Base-by-base conservation (phyloP, 352 stramenopile genomes). In the Phytophthora crassamura region DNA sequence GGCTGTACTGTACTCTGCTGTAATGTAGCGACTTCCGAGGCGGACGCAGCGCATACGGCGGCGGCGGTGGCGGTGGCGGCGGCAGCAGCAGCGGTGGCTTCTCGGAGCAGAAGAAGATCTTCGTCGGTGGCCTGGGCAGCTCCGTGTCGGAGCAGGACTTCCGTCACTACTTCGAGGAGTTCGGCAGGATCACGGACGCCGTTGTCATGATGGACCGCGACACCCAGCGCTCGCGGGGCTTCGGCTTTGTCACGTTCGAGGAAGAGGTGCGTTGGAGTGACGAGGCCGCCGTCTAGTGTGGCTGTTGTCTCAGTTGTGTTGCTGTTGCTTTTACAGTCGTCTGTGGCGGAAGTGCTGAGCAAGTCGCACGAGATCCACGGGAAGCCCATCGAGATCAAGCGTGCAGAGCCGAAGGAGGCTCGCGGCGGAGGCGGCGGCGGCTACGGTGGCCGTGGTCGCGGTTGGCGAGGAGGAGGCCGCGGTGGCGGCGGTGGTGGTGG, bases 141-240 rank as follows among this genome's bases (percentile, higher is more conserved):
- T 88, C 90, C 4, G 88, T 97, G 39, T 84, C 76, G 15, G 92
- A 98, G 65, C 85, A 95, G 50, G 91, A 97, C 59, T 97, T 98
- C 70, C 79, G 86, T 39, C 70, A 84, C 57, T 97, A 98, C 77
- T 98, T 98, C 57, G 86, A 96, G 56, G 82, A 91, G 55, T 98
- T 84, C 63, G 93, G 93, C 58, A 86, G 80, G 60, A 95, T 97
- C 57, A 95, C 87, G 28, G 90, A 97, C 57, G 89, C 91, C 0
- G 87, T 98, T 28, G 91, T 98, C 48, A 98, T 98, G 93, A 93
- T 97, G 55, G 93, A 98, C 67, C 88, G 92, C 28, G 87, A 97
- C 41, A 98, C 93, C 11, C 81, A 97, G 63, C 83, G 90, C 49
- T 97, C 87, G 20, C 85, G 93, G 10, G 93, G 93, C 52, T 98